Evolutionary conservation across 441 rosid species (phyloP), one percentile per base, ranked within the genome.

Genomic region (Adansonia rubrostipa): DNA sequence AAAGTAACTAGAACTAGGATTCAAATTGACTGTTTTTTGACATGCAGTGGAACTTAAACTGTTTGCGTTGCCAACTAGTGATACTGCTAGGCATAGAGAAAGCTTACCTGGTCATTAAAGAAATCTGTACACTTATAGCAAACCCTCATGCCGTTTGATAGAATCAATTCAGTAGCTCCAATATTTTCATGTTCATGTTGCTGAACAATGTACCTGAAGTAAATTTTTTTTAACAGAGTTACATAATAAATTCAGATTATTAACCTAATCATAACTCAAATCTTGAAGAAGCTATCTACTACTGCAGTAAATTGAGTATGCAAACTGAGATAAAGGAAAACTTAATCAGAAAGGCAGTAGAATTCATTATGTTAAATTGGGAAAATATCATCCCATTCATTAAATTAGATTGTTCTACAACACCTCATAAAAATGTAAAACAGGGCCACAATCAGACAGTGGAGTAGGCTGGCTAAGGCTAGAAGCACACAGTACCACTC

Each of bases 81-180:
- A 51, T 24, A 61, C 42, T 9, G 19, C 19, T 47, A 42, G 20
- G 75, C 56, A 64, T 24, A 62, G 44, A 58, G 71, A 84, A 56
- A 76, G 56, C 79, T 69, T 86, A 96, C 99, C 99, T 96, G 99
- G 84, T 93, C 99, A 73, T 96, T 92, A 85, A 90, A 92, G 87
- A 91, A 91, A 84, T 96, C 93, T 10, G 99, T 96, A 48, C 92
- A 86, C 85, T 96, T 93, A 77, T 90, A 96, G 88, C 95, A 93
- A 78, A 93, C 89, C 77, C 90, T 87, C 95, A 93, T 91, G 80
- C 98, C 99, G 81, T 96, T 96, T 79, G 99, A 92, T 83, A 92
- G 81, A 65, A 90, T 82, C 78, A 96, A 64, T 81, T 96, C 98
- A 70, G 92, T 89, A 83, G 94, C 99, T 80, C 92, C 93, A 77